phyloP scores from a whole-genome alignment of 2,329 filamentous ascomycete species.

The Colletotrichum echinochloae region DNA sequence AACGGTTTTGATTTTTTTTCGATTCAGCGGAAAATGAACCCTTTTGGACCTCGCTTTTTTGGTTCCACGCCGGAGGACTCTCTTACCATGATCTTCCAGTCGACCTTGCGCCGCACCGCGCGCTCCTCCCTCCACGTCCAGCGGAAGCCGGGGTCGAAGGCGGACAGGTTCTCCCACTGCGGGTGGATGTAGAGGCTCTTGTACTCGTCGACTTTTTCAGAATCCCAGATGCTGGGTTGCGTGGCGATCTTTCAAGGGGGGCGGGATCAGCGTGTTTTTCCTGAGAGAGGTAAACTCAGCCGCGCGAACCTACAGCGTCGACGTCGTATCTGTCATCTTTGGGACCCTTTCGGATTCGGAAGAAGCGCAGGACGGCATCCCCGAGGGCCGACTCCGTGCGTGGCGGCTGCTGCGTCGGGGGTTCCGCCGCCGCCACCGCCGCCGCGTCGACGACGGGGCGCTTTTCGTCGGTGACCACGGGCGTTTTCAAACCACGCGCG shows the following conservation, averaged over 20 bases:
- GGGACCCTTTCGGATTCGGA: constrained; percentile 49
- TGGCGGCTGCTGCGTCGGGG: constrained; percentile 45
- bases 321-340: constrained; percentile 46
- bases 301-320: constrained; percentile 44
- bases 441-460: neutral
- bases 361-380: constrained; percentile 49
- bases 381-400: constrained; percentile 50
- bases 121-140: constrained; percentile 51
- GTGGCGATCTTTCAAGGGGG: constrained; percentile 47
- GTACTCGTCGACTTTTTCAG: constrained; percentile 51
- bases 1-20: too few relatives aligned
- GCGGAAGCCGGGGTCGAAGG: constrained; percentile 49
- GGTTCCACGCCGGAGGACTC: too few relatives aligned
- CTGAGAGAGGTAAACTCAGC: too few relatives aligned
- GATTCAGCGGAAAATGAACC: too few relatives aligned
- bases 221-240: constrained; percentile 54
- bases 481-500: constrained; percentile 15
- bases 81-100: constrained; percentile 53
- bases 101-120: constrained; percentile 45
- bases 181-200: constrained; percentile 51
- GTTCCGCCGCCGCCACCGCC: constrained; percentile 39
- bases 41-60: too few relatives aligned
- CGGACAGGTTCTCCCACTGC: constrained; percentile 51
- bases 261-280: constrained; percentile 30
- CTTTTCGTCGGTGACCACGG: neutral